These are phyloP conservation scores for Aureobasidium leucospermi DNA, from an alignment of 2,329 filamentous ascomycete species.

Conservation along the genomic window DNA sequence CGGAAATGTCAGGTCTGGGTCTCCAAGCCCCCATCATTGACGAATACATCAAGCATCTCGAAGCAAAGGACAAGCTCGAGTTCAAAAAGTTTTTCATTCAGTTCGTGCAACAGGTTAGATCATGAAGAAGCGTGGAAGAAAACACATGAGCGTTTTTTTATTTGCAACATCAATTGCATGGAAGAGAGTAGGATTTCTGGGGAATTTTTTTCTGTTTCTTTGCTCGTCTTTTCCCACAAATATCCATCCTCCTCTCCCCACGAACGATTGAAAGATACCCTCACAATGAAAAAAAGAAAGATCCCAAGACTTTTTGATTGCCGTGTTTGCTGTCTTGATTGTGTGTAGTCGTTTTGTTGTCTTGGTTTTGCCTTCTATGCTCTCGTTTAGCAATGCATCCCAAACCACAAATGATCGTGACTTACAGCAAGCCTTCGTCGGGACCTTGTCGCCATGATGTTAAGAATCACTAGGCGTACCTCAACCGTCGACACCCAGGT, in stretches of 20 bases:
- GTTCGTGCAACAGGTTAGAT: constrained; percentile 32
- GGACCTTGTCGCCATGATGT: too few relatives aligned
- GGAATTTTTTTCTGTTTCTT: background rate
- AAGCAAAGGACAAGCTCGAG: constrained; percentile 32
- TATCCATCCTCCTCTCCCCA: background rate
- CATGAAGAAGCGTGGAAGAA: constrained; percentile 5
- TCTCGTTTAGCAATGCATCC: too few relatives aligned
- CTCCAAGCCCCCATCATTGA: constrained; percentile 58
- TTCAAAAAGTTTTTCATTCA: constrained; percentile 39
- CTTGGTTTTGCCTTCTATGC: too few relatives aligned
- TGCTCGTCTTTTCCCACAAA: background rate
- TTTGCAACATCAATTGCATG: background rate
- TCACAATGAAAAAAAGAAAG: background rate
- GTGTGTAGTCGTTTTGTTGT: background rate
- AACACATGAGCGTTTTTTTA: background rate
- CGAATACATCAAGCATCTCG: constrained; percentile 54
- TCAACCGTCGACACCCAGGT: too few relatives aligned
- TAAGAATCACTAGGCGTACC: too few relatives aligned
- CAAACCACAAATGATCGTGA: too few relatives aligned
- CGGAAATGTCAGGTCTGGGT: constrained; percentile 58
- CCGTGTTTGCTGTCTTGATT: background rate
- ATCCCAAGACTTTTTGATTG: background rate
- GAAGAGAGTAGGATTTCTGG: background rate
- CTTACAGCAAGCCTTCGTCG: too few relatives aligned
- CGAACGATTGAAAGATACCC: constrained; percentile 1